Conservation (phyloP, 2,329 filamentous ascomycete species). For the Ophiostoma angusticollis region DNA sequence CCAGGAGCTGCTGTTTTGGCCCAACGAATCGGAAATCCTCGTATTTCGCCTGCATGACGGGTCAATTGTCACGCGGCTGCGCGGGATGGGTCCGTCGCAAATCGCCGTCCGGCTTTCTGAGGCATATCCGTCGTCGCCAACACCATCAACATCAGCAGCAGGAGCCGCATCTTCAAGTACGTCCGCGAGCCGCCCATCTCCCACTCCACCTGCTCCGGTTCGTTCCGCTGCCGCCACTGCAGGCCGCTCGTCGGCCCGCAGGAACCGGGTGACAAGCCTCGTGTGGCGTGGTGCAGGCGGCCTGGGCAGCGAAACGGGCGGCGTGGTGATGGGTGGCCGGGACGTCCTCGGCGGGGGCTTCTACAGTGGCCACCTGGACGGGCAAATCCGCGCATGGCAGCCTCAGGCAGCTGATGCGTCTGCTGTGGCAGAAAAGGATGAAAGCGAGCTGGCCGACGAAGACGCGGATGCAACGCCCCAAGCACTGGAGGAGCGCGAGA, state of each 20-base stretch:
- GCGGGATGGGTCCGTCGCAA: slow-evolving; percentile 45
- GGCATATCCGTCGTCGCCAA: too few species aligned
- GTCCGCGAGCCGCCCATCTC: too few species aligned
- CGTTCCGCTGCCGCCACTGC: background rate
- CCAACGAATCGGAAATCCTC: slow-evolving; percentile 70
- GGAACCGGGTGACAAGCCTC: slow-evolving; percentile 59
- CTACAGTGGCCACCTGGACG: slow-evolving; percentile 75
- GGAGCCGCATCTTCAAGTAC: too few species aligned
- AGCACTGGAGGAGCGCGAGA: slow-evolving; percentile 39
- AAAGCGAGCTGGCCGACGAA: slow-evolving; percentile 33
- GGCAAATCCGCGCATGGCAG: slow-evolving; percentile 69
- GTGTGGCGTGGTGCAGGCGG: slow-evolving; percentile 58
- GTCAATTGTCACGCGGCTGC: slow-evolving; percentile 55
- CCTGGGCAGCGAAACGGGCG: slow-evolving; percentile 36
- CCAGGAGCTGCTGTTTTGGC: slow-evolving; percentile 62
- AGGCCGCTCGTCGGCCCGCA: slow-evolving; percentile 31
- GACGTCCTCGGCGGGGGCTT: slow-evolving; percentile 43
- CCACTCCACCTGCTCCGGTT: background rate
- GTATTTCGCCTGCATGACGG: slow-evolving; percentile 71
- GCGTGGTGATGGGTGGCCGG: slow-evolving; percentile 46
- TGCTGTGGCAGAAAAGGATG: slow-evolving; percentile 22
- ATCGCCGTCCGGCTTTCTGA: slow-evolving; percentile 27
- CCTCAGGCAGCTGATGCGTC: slow-evolving; percentile 32
- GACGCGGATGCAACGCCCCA: slow-evolving; percentile 28
- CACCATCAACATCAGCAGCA: too few species aligned